Percentiles rank a stretch among this genome's conserved stretches.
Conservation (phyloP, 23 red algal species). For the Gracilaria caudata region DNA sequence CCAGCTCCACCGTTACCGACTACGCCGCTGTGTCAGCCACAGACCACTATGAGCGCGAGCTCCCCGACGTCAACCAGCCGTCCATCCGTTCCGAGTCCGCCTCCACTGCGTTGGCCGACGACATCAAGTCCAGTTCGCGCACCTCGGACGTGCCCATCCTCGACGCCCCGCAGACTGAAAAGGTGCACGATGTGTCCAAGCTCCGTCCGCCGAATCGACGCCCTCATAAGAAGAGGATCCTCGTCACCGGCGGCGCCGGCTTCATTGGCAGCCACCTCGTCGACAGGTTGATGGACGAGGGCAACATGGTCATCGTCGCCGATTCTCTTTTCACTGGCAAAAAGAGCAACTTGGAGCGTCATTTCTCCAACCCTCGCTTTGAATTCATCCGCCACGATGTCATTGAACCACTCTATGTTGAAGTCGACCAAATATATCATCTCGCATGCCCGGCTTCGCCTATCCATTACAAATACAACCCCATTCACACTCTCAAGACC, state of each 20-base stretch:
- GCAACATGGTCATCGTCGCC: slow-evolving; percentile 96
- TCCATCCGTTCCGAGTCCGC: neutral
- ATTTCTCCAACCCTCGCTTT: slow-evolving; percentile 80
- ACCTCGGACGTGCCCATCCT: slow-evolving; percentile 36
- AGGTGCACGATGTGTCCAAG: slow-evolving; percentile 67
- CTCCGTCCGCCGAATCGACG: slow-evolving; percentile 89
- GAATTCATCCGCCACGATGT: slow-evolving; percentile 99
- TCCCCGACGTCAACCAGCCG: neutral
- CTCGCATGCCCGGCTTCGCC: slow-evolving; percentile 98
- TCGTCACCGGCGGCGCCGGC: slow-evolving; percentile 97
- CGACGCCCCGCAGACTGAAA: slow-evolving; percentile 33
- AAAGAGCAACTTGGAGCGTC: slow-evolving; percentile 84
- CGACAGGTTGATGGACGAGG: slow-evolving; percentile 94
- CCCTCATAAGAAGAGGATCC: slow-evolving; percentile 78
- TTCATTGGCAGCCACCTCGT: slow-evolving; percentile 98
- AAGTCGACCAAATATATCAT: slow-evolving; percentile 98
- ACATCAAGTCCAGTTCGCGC: slow-evolving; percentile 9
- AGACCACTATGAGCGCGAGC: neutral
- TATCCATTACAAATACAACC: slow-evolving; percentile 99
- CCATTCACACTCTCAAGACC: slow-evolving; percentile 98
- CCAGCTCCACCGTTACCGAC: slow-evolving; percentile 16
- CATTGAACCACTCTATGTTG: slow-evolving; percentile 77
- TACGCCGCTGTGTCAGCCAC: slow-evolving; percentile 1
- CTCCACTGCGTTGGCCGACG: neutral
- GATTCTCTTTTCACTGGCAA: slow-evolving; percentile 98